These are phyloP conservation scores for Akanthomyces muscarius DNA, from an alignment of 2,329 filamentous ascomycete species.

Conservation along the genomic window DNA sequence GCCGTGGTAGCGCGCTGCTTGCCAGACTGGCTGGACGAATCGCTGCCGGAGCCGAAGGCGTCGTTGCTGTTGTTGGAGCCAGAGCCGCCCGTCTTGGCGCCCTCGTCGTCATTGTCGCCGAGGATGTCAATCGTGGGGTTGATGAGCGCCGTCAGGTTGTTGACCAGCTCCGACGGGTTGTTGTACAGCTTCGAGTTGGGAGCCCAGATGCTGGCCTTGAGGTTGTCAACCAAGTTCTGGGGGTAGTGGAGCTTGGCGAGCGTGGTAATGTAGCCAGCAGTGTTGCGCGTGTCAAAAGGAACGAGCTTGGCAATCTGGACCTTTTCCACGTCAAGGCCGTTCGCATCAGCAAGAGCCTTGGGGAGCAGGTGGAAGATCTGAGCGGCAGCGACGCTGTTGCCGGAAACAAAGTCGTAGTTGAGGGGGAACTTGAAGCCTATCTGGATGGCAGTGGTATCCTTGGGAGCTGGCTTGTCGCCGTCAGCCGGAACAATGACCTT, in stretches of 20 bases:
- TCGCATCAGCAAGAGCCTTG: slow-evolving; percentile 61
- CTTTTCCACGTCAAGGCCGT: slow-evolving; percentile 51
- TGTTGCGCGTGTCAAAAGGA: slow-evolving; percentile 67
- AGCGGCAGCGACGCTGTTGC: slow-evolving; percentile 65
- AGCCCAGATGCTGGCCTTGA: slow-evolving; percentile 66
- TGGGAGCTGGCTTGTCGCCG: slow-evolving; percentile 48
- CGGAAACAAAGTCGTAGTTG: slow-evolving; percentile 80
- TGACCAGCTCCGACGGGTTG: slow-evolving; percentile 61
- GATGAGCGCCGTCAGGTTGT: slow-evolving; percentile 73
- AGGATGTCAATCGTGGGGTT: slow-evolving; percentile 65
- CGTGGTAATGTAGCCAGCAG: slow-evolving; percentile 77
- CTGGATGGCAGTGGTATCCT: slow-evolving; percentile 69
- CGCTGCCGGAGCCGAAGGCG: slow-evolving; percentile 39
- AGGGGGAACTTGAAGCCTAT: slow-evolving; percentile 77
- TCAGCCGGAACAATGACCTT: slow-evolving; percentile 69
- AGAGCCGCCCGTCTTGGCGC: slow-evolving; percentile 29
- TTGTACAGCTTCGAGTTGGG: slow-evolving; percentile 73
- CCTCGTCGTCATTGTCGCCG: slow-evolving; percentile 38
- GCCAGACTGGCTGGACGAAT: slow-evolving; percentile 46
- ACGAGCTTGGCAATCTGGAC: slow-evolving; percentile 67
- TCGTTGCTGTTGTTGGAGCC: slow-evolving; percentile 33
- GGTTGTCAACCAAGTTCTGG: slow-evolving; percentile 59
- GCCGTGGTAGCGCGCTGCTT: slow-evolving; percentile 60
- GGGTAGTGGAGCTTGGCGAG: slow-evolving; percentile 68
- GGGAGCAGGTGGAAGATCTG: slow-evolving; percentile 85